These are phyloP conservation scores for Oidiodendron maius DNA, from an alignment of 495 filamentous ascomycete species.

Conservation along the genomic window DNA sequence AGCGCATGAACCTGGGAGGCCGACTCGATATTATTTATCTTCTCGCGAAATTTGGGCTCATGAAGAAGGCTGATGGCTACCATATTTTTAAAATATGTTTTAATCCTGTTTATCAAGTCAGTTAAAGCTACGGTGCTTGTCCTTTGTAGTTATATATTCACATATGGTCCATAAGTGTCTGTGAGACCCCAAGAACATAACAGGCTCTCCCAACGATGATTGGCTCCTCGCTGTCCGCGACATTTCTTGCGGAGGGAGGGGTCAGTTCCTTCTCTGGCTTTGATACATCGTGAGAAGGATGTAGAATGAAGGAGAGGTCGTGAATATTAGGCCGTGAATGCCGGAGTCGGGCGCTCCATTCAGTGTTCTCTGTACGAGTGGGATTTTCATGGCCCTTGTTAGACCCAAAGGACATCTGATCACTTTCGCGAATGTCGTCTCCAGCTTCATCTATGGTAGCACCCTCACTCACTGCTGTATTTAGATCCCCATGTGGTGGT, in stretches of 20 bases:
- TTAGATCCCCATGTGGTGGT: not conserved
- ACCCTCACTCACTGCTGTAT: too few relatives aligned
- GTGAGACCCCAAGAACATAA: too few relatives aligned
- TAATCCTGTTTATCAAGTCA: too few relatives aligned
- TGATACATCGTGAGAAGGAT: slow-evolving; percentile 8
- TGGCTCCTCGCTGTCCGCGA: not conserved
- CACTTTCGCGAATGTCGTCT: not conserved
- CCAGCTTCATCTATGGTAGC: not conserved
- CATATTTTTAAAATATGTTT: slow-evolving; percentile 16
- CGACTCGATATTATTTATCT: slow-evolving; percentile 20
- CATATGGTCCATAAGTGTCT: too few relatives aligned
- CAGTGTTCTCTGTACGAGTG: not conserved
- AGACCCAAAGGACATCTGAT: not conserved
- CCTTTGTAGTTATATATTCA: too few relatives aligned
- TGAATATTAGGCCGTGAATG: not conserved
- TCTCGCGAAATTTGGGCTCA: slow-evolving; percentile 19
- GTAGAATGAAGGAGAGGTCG: slow-evolving; percentile 7
- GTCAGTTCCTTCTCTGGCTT: not conserved
- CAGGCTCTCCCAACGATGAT: not conserved
- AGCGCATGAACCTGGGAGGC: slow-evolving; percentile 21
- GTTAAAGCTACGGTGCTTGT: too few relatives aligned
- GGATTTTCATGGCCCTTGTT: not conserved
- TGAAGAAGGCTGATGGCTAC: slow-evolving; percentile 25
- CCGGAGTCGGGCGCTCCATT: not conserved
- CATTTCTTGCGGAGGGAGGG: too few relatives aligned